Evolutionary conservation across 495 filamentous ascomycete genomes (phyloP), one percentile per base, ranked within the genome.

Genomic region (Penicillium arizonense): DNA sequence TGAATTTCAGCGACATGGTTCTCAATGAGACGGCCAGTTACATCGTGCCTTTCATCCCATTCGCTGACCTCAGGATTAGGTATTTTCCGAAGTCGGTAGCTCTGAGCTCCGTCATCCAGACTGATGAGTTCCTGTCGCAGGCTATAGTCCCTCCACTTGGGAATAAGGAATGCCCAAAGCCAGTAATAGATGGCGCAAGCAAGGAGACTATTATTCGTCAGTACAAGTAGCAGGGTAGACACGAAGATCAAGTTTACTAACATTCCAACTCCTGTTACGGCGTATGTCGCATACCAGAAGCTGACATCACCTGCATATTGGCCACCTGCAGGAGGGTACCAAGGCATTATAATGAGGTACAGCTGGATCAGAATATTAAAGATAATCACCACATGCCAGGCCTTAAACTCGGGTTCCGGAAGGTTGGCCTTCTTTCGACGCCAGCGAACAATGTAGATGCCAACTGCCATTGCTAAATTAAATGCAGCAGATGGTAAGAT

Each of bases 241-340:
- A 5, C 4, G 13, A 14, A 16, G 18, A 14, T n/a, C 2, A n/a
- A 30, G 10, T 18, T 30, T 2, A 72, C 74, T 72, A 49, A 77
- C 71, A 77, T 70, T 35, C 51, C 75, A 21, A 80, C 66, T 1
- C 79, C 78, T 1, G 65, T 63, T 7, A 76, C 77, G n/a, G 65
- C 68, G 47, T 82, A 82, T 1, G 80, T 80, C 4, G 72, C 79
- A 49, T 82, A 82, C 77, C 78, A 82, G 52, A 83, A 82, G 42
- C 72, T 80, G 2, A 82, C 77, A 36, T 76, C 70, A 0, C 79
- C 78, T 2, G 68, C 74, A 32, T 71, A 72, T 1, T 65, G 62
- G 0, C 80, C 80, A 9, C 68, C 71, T 1, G 68, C 66, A 0
- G 80, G 80, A 18, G 80, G 79, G 35, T 77, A 81, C 81, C 80